Evolutionary conservation across 257 asterid species (phyloP), one percentile per base, ranked within the genome.

Genomic region (Nicotiana tomentosiformis): DNA sequence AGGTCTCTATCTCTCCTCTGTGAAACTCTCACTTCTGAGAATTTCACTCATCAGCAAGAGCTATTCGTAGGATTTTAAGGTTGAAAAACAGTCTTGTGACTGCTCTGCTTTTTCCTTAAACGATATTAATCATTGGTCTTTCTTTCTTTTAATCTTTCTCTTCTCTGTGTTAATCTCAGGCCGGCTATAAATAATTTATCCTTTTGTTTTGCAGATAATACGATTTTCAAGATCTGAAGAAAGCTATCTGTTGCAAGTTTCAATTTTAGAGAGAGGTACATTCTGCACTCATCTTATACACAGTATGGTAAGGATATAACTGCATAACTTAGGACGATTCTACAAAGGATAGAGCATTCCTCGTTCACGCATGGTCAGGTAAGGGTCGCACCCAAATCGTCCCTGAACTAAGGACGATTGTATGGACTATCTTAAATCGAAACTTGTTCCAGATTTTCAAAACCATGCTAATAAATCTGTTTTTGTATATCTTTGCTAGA

Each of bases 11-110:
- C 83, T 51, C 66, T 46, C 66, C n/a, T 23, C 0, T 23, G 26
- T 23, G 26, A 23, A 23, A 23, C 35, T 60, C 43, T 33, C 37
- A 32, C 72, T 29, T 84, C 10, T 58, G 17, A 56, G 55, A 70
- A 55, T 62, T 33, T 26, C 62, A 81, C 78, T 74, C 55, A 74
- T 77, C 81, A 61, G 26, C 85, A 85, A 77, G 23, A 49, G 61
- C 20, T 46, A 51, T 32, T 37, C 77, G 16, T 23, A 80, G 23
- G 56, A 15, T 32, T 66, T 43, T n/a, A 80, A 80, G 83, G 83
- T 80, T 62, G 26, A 39, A 39, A 32, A 46, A 4, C 23, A 10
- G 9, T 12, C 65, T 14, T 20, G 74, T 70, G 33, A 18, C 23
- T 12, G 1, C 18, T 49, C 39, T 16, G 4, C 17, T 33, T 76